Conservation (phyloP, 176 grass and related monocot species). For the Microstegium vimineum region DNA sequence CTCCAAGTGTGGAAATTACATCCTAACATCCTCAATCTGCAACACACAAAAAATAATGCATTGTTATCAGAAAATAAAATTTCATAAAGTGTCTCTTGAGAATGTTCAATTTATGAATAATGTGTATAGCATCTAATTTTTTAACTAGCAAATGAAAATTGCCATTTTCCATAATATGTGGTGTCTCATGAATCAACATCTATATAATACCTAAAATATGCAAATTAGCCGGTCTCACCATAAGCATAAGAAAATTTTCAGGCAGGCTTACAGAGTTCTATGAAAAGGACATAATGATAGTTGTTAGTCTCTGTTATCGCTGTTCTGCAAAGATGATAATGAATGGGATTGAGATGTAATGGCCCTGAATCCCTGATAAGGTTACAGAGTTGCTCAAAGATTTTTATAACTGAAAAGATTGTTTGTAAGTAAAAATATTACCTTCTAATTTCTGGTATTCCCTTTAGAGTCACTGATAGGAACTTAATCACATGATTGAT, state of each 20-base stretch:
- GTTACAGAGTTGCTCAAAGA: not conserved
- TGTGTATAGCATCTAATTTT: not conserved
- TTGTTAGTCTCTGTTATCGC: too few relatives aligned
- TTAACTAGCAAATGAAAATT: not conserved
- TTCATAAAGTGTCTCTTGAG: not conserved
- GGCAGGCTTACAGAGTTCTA: too few relatives aligned
- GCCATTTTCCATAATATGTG: too few relatives aligned
- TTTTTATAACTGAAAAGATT: not conserved
- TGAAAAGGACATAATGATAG: too few relatives aligned
- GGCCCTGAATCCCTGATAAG: not conserved
- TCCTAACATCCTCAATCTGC: not conserved
- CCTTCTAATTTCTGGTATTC: not conserved
- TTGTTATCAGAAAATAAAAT: not conserved
- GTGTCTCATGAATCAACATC: too few relatives aligned
- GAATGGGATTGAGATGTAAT: too few relatives aligned
- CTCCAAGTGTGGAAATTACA: not conserved
- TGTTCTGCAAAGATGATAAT: too few relatives aligned
- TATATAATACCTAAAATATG: too few relatives aligned
- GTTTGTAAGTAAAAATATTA: not conserved
- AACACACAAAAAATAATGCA: not conserved
- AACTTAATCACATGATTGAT: not conserved
- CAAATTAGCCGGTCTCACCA: too few relatives aligned
- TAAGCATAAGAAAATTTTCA: too few relatives aligned
- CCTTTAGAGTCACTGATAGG: not conserved
- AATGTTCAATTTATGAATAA: not conserved